Evolutionary conservation across 1,284 basidiomycete species (phyloP).

Genomic region (Naganishia sp.): DNA sequence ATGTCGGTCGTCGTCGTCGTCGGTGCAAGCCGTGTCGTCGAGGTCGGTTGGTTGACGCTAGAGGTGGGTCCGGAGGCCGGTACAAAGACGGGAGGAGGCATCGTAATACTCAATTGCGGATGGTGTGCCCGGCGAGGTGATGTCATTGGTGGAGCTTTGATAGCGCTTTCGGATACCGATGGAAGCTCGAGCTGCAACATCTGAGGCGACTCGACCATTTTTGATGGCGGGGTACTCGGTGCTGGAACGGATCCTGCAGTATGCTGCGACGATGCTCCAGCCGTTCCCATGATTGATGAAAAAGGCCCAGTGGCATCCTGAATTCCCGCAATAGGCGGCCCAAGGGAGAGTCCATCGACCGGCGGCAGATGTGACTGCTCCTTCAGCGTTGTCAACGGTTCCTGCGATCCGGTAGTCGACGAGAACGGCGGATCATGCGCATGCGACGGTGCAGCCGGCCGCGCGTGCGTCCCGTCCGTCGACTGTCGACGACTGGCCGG

Average conservation of each 20-base stretch:
- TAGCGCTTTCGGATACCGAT: neutral
- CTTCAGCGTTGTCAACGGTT: no score
- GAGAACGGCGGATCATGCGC: constrained; percentile 3
- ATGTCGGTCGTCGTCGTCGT: neutral
- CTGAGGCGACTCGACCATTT: neutral
- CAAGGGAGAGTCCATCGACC: constrained; percentile 8
- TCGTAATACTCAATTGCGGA: constrained; percentile 19
- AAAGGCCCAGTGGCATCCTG: neutral
- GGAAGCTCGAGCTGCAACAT: neutral
- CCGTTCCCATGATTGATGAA: neutral
- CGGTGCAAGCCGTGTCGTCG: neutral
- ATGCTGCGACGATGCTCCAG: no score
- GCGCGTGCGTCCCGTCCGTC: constrained; percentile 4
- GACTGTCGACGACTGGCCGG: constrained; percentile 22
- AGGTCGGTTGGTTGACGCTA: neutral
- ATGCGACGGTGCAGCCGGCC: neutral
- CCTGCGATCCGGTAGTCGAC: neutral
- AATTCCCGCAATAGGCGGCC: constrained; percentile 10
- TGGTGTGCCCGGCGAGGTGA: constrained; percentile 5
- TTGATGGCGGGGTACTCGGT: neutral
- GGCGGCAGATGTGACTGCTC: no score
- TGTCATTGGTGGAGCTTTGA: neutral
- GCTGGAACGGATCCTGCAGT: neutral
- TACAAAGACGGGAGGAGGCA: constrained; percentile 26
- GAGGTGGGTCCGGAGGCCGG: neutral